phyloP scores from a whole-genome alignment of 768 basidiomycete species.

The Pulveroboletus frians region DNA sequence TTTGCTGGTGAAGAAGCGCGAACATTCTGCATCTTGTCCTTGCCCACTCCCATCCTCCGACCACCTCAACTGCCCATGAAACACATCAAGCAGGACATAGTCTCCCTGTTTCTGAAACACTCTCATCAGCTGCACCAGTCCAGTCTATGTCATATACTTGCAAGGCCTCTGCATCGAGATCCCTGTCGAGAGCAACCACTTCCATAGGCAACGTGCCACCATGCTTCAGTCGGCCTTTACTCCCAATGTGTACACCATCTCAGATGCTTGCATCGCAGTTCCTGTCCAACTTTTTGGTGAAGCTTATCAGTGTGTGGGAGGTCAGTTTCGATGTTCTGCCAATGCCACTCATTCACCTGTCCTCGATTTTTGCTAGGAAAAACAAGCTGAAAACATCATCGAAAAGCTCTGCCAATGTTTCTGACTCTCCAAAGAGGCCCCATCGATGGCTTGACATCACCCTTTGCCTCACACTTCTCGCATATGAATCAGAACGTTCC shows the following conservation, averaged over 20 bases:
- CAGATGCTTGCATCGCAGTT: constrained; percentile 94
- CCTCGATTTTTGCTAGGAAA: constrained; percentile 55
- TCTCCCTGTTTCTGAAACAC: no score
- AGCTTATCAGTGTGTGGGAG: constrained; percentile 97
- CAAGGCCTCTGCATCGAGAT: constrained; percentile 99
- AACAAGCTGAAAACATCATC: constrained; percentile 95
- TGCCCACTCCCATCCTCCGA: no score
- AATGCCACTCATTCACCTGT: background rate
- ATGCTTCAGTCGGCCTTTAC: constrained; percentile 96
- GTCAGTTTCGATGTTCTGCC: constrained; percentile 38
- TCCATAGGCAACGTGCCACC: constrained; percentile 95
- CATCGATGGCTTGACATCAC: constrained; percentile 98
- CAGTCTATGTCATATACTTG: constrained; percentile 76
- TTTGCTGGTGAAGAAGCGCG: no score
- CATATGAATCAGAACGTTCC: constrained; percentile 95
- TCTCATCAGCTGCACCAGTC: no score
- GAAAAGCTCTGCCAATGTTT: constrained; percentile 98
- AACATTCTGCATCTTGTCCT: no score
- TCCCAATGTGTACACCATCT: constrained; percentile 88
- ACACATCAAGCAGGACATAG: no score
- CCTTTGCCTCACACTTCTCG: constrained; percentile 88
- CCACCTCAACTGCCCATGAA: no score
- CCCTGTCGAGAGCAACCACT: constrained; percentile 94
- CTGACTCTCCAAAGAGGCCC: constrained; percentile 77
- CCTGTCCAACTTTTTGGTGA: constrained; percentile 86